Evolutionary conservation across 2,329 filamentous ascomycete genomes (phyloP).

Genomic region (Fusarium musae): DNA sequence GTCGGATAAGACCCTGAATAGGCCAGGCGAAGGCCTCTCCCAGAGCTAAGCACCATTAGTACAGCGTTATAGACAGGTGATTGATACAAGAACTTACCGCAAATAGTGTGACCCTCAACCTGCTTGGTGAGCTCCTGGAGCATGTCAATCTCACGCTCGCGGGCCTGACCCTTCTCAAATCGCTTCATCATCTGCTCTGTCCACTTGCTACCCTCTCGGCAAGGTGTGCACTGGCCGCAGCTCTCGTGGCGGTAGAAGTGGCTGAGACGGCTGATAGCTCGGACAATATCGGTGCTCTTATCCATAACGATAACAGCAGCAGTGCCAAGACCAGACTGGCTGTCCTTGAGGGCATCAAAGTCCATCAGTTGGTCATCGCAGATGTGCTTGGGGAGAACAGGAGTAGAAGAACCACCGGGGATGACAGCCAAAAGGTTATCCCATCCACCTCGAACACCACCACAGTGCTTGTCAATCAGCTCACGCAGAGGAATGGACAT

Average conservation of each 20-base stretch:
- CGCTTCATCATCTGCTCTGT: slow-evolving; percentile 98
- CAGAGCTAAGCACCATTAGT: slow-evolving; percentile 68
- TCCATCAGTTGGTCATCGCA: slow-evolving; percentile 99
- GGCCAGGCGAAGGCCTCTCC: slow-evolving; percentile 99
- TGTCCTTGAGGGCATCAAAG: slow-evolving; percentile 98
- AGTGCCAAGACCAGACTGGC: slow-evolving; percentile 95
- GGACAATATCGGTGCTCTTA: slow-evolving; percentile 95
- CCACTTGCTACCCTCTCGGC: slow-evolving; percentile 98
- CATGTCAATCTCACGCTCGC: slow-evolving; percentile 97
- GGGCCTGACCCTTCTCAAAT: slow-evolving; percentile 90
- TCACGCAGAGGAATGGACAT: slow-evolving; percentile 98
- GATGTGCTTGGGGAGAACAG: slow-evolving; percentile 87
- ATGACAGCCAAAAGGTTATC: slow-evolving; percentile 97
- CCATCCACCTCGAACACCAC: slow-evolving; percentile 95
- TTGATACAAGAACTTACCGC: slow-evolving; percentile 69
- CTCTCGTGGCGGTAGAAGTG: slow-evolving; percentile 99
- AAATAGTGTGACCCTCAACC: slow-evolving; percentile 99
- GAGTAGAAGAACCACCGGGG: slow-evolving; percentile 95
- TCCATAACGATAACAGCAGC: slow-evolving; percentile 99
- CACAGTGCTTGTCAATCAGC: slow-evolving; percentile 98
- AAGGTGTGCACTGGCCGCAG: slow-evolving; percentile 99
- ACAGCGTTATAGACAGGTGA: neutral
- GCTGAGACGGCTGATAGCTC: slow-evolving; percentile 89
- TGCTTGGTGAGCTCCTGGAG: slow-evolving; percentile 99
- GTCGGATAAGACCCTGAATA: slow-evolving; percentile 95